These are phyloP conservation scores for Xylariales sp. DNA, from an alignment of 2,329 filamentous ascomycete genomes.

Conservation along the genomic window DNA sequence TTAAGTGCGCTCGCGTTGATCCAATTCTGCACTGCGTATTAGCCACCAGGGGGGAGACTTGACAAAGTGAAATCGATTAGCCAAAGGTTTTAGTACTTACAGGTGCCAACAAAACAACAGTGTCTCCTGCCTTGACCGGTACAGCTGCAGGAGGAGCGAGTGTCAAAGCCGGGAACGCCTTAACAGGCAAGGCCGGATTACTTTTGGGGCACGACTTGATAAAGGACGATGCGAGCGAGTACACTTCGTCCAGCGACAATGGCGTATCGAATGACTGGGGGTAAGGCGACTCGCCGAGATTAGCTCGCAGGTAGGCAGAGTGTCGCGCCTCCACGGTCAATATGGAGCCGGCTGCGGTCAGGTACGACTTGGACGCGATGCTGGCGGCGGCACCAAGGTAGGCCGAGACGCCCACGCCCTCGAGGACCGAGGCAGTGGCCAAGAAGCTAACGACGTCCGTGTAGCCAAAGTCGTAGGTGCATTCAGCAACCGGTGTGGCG, in stretches of 20 bases:
- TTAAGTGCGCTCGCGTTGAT: background rate
- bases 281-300: conserved; percentile 45
- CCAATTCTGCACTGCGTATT: background rate
- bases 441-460: conserved; percentile 46
- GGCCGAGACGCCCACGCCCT: conserved; percentile 53
- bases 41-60: background rate
- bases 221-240: conserved; percentile 60
- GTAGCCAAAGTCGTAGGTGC: conserved; percentile 52
- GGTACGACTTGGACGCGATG: conserved; percentile 52
- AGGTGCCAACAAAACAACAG: conserved; percentile 19
- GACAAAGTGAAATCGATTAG: too few relatives aligned
- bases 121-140: conserved; percentile 12
- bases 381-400: conserved; percentile 59
- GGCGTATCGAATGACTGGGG: conserved; percentile 58
- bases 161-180: conserved; percentile 50
- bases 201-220: conserved; percentile 52
- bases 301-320: conserved; percentile 54
- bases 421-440: conserved; percentile 46
- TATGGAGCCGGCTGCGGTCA: conserved; percentile 58
- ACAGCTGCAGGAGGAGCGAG: conserved; percentile 16
- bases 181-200: conserved; percentile 54
- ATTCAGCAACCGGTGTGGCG: conserved; percentile 45
- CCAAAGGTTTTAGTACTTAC: too few relatives aligned
- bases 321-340: conserved; percentile 63
- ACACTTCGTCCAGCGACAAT: conserved; percentile 54